These are phyloP conservation scores for Medicago arabica DNA, from an alignment of 306 rosid species.

Conservation along the genomic window DNA sequence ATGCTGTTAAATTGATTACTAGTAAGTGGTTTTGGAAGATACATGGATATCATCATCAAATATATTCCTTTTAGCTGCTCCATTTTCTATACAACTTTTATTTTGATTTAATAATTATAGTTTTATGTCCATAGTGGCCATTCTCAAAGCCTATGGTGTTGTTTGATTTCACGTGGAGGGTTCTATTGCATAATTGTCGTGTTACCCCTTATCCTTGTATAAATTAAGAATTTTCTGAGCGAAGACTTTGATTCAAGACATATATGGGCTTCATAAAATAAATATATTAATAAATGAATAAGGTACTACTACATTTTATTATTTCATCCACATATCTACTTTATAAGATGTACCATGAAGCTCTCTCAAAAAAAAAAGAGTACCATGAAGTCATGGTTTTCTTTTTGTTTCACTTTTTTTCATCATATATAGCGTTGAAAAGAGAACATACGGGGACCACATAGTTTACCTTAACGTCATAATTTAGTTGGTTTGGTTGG, in stretches of 20 bases:
- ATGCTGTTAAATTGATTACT: slow-evolving; percentile 1
- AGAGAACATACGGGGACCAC: slow-evolving; percentile 34
- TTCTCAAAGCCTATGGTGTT: slow-evolving; percentile 9
- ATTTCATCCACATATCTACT: not conserved
- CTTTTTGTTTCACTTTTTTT: slow-evolving; percentile 7
- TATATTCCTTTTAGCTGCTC: slow-evolving; percentile 23
- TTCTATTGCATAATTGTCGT: slow-evolving; percentile 29
- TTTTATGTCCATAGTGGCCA: slow-evolving; percentile 2
- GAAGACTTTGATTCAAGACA: slow-evolving; percentile 35
- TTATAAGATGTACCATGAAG: slow-evolving; percentile 19
- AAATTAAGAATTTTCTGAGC: slow-evolving; percentile 12
- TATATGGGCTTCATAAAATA: slow-evolving; percentile 1
- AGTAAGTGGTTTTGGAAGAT: slow-evolving; percentile 36
- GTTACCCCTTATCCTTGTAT: slow-evolving; percentile 6
- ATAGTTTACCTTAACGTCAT: slow-evolving; percentile 30
- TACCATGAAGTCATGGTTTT: slow-evolving; percentile 30
- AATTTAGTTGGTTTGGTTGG: slow-evolving; percentile 38
- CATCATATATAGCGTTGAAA: slow-evolving; percentile 41
- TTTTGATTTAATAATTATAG: not conserved
- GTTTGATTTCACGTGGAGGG: slow-evolving; percentile 39
- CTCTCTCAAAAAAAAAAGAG: too few relatives aligned
- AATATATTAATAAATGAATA: not conserved
- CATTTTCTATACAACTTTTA: slow-evolving; percentile 3
- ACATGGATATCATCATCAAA: slow-evolving; percentile 7
- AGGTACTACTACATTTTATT: not conserved